Base-by-base conservation (phyloP, 345 rosid species). In the Eucalyptus fibrosa region DNA sequence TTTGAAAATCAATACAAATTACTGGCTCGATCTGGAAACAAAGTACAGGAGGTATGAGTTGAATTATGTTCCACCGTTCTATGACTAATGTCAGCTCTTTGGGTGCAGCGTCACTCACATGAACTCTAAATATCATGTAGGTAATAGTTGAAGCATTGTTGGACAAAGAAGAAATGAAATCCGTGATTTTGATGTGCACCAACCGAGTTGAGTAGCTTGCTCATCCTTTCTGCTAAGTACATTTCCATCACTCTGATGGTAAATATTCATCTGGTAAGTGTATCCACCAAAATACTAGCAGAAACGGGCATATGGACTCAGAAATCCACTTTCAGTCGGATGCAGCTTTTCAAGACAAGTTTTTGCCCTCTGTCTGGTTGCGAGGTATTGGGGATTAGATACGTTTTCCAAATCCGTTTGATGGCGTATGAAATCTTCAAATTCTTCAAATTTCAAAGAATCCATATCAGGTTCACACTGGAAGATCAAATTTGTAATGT, bases 1-100 rank as follows among this genome's bases (percentile, higher is more conserved):
- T 95, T 95, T 90, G 97, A 95, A 89, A 95, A 96, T 86, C 95
- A 97, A 80, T 97, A 97, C 90, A 98, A 97, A 92, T 90, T 98
- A 91, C 98, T 98, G 83, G 99, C 99, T 91, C 96, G 99, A 91
- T 91, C 98, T 67, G 97, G 95, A 90, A 98, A 97, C 94, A 97
- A 94, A 96, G 98, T 96, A 86, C 99, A 96, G 87, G 99, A 98
- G 99, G 99, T 97, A 96, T 90, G 40, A 42, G 37, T 42, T 86
- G 47, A 44, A 37, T 28, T 44, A 28, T 40, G 30, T 24, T 24
- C 30, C 80, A 12, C 23, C 37, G 9, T 37, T 55, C 45, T 44
- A 12, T 55, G 30, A 53, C 69, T 87, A 44, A 21, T 24, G 50
- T 55, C 88, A 87, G 69, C 50, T 53, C 69, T 32, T 5, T 18